Conservation (phyloP, 257 asterid genomes). For the Sherardia arvensis region DNA sequence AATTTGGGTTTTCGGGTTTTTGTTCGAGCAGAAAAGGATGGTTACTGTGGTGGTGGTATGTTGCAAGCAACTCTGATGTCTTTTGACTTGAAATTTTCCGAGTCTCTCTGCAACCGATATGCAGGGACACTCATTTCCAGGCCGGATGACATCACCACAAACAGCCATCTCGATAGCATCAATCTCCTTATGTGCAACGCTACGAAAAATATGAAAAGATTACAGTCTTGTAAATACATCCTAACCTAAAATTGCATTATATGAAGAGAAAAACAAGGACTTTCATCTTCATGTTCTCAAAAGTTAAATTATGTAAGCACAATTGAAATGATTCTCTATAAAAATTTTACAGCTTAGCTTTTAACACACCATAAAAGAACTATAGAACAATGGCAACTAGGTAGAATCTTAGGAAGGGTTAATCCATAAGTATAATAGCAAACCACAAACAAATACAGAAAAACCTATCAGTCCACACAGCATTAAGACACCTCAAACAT, state of each 20-base stretch:
- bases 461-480: background rate
- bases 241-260: too few species aligned
- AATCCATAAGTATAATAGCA: too few species aligned
- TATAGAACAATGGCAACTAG: background rate
- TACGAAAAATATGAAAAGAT: background rate
- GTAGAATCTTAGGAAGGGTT: background rate
- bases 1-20: too few species aligned
- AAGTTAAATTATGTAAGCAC: background rate
- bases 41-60: slow-evolving; percentile 41
- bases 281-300: background rate
- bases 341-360: too few species aligned
- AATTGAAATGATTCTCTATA: background rate
- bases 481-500: background rate
- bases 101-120: slow-evolving; percentile 83
- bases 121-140: slow-evolving; percentile 88
- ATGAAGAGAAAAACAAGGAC: background rate
- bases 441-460: background rate
- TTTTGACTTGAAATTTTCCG: slow-evolving; percentile 62
- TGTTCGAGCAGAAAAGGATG: too few species aligned
- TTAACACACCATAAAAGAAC: too few species aligned
- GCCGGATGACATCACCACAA: slow-evolving; percentile 85
- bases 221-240: background rate
- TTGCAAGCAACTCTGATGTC: slow-evolving; percentile 58
- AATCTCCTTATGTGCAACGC: slow-evolving; percentile 65
- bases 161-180: slow-evolving; percentile 90